phyloP scores from a whole-genome alignment of 148 eudicot species.

The Rhododendron williamsianum region DNA sequence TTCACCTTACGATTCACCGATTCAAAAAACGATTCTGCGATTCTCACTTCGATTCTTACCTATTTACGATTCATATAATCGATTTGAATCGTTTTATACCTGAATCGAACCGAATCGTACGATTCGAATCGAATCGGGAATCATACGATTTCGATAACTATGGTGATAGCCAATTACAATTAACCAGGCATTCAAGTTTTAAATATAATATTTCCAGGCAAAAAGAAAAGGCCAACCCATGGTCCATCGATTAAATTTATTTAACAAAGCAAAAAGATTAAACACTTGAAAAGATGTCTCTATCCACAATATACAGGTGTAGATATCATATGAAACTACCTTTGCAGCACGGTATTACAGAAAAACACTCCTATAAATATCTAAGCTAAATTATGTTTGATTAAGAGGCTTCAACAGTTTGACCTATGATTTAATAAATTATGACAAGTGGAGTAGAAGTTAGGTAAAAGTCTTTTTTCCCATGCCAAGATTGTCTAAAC shows the following conservation, averaged over 20 bases:
- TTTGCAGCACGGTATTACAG: background rate
- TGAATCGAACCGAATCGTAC: too few relatives aligned
- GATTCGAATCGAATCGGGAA: too few relatives aligned
- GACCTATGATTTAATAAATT: background rate
- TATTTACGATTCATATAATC: too few relatives aligned
- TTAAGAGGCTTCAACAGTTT: constrained; percentile 8
- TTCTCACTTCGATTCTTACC: too few relatives aligned
- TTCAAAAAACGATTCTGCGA: too few relatives aligned
- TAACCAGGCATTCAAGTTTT: background rate
- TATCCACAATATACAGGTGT: background rate
- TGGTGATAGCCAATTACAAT: background rate
- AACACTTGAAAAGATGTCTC: background rate
- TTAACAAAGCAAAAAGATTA: background rate
- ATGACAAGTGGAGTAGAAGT: constrained; percentile 7
- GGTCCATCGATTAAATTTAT: constrained; percentile 1
- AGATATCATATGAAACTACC: background rate
- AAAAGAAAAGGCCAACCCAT: background rate
- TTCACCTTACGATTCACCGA: too few relatives aligned
- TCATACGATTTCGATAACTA: too few relatives aligned
- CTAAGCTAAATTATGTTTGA: background rate
- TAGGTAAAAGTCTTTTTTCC: constrained; percentile 18
- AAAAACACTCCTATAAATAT: background rate
- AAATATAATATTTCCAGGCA: background rate
- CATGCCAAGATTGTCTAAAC: background rate
- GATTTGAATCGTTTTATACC: too few relatives aligned